phyloP scores from a whole-genome alignment of 495 filamentous ascomycete genomes.

The Lichina pygmaea region DNA sequence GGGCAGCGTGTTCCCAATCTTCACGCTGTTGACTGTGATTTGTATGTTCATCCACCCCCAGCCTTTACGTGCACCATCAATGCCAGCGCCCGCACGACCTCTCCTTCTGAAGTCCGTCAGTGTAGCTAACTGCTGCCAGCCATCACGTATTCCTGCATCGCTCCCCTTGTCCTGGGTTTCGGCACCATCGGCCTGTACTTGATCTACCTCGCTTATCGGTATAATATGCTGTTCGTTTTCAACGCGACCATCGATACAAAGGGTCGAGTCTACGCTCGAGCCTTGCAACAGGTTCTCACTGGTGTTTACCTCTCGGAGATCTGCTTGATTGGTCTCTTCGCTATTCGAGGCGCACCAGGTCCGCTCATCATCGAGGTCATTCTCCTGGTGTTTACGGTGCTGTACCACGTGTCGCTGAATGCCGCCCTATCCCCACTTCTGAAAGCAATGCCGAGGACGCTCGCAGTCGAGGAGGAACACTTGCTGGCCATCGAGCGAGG shows the following conservation, averaged over 20 bases:
- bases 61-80: background rate
- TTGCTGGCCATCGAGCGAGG: conserved; percentile 22
- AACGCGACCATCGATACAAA: conserved; percentile 72
- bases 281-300: conserved; percentile 73
- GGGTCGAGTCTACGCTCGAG: conserved; percentile 62
- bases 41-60: conserved; percentile 10
- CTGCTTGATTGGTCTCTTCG: conserved; percentile 81
- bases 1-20: conserved; percentile 73
- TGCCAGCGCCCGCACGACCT: background rate
- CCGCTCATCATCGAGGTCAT: conserved; percentile 65
- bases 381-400: conserved; percentile 49
- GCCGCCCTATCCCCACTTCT: conserved; percentile 52
- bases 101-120: background rate
- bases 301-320: conserved; percentile 67
- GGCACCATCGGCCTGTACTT: conserved; percentile 57
- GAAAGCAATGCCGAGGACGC: conserved; percentile 48
- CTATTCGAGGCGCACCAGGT: conserved; percentile 37
- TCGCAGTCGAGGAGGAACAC: conserved; percentile 35
- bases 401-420: conserved; percentile 70
- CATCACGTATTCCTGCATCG: conserved; percentile 74
- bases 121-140: conserved; percentile 12
- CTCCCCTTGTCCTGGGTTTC: conserved; percentile 73
- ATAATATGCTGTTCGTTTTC: conserved; percentile 83
- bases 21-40: conserved; percentile 66
- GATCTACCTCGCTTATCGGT: conserved; percentile 83